Evolutionary conservation across 495 filamentous ascomycete species (phyloP).

Genomic region (Talaromyces stipitatus): DNA sequence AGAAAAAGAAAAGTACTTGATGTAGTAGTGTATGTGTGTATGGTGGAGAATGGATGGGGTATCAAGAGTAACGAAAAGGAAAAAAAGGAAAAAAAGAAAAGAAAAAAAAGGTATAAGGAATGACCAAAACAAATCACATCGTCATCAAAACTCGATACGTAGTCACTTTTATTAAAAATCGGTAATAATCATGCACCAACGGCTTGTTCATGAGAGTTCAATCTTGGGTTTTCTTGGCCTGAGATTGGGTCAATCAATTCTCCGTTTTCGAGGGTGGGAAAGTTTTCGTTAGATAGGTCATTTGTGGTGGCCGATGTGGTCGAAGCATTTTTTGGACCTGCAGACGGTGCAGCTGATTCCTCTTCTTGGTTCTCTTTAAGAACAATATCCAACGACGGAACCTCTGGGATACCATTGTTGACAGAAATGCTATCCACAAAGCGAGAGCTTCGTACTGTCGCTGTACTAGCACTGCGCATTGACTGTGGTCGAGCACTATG

Average conservation of each 20-base stretch:
- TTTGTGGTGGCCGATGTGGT: background rate
- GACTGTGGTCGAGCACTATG: slow-evolving; percentile 25
- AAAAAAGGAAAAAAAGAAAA: slow-evolving; percentile 1
- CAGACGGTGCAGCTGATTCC: background rate
- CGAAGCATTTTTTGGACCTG: background rate
- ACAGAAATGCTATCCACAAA: slow-evolving; percentile 15
- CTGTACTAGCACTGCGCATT: slow-evolving; percentile 30
- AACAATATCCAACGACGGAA: background rate
- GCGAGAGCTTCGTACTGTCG: slow-evolving; percentile 24
- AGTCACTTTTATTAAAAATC: background rate
- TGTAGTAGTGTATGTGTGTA: background rate
- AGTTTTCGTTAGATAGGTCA: background rate
- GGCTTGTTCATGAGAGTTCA: slow-evolving; percentile 15
- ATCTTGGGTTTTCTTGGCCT: slow-evolving; percentile 19
- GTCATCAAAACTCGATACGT: background rate
- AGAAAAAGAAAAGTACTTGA: background rate
- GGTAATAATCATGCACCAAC: slow-evolving; percentile 18
- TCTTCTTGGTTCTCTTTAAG: background rate
- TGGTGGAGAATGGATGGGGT: background rate
- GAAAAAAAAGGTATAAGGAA: slow-evolving; percentile 1
- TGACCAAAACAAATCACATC: too few relatives aligned
- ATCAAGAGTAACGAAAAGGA: slow-evolving; percentile 1
- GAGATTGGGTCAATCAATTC: slow-evolving; percentile 10
- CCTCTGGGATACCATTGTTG: slow-evolving; percentile 3
- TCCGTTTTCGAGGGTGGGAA: background rate